Base-by-base conservation (phyloP, 2,329 filamentous ascomycete species). In the Metarhizium sp. region DNA sequence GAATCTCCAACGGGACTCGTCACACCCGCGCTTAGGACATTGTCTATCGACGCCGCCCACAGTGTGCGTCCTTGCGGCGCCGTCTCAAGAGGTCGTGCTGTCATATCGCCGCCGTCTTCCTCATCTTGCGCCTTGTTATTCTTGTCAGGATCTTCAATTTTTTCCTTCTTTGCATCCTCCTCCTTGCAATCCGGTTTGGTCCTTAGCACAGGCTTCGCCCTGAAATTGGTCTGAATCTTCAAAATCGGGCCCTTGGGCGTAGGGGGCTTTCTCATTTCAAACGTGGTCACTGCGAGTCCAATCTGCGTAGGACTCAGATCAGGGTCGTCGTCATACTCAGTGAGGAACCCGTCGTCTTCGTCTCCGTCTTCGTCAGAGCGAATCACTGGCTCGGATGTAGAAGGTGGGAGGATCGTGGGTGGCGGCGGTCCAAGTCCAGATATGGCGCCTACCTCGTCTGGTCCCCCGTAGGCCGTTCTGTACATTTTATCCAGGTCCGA, bases 401-500 rank as follows among this genome's bases (percentile, higher is more conserved):
- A 2, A 52, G 59, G 61, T 42, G 34, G 46, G 3, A 43, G 49
- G 0, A 34, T n/a, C n/a, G n/a, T 42, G 25, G 47, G 46, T 14
- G 52, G 14, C 10, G 51, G 57, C 52, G 72, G 67, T 48, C 63
- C 67, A 53, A 72, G 67, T 47, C 63, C 67, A 52, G 73, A 73
- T 55, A 84, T 78, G 5, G 75, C 80, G 4, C 76, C 74, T 2
- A 67, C 62, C 10, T 70, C 64, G 16, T 74, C 71, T 0, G 63
- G 63, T 0, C 80, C 80, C 1, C 80, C 81, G 57, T 85, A 85
- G 0, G 78, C 76, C 14, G 73, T 72, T 36, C 73, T 73, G 63
- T 85, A 85, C 72, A 80, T 81, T 55, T 71, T 70, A 57, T 80
- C 76, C 2, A 85, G 76, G 43, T 84, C 80, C 0, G 64, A 61